Conservation (phyloP, 345 rosid genomes). For the Gossypium anomalum region DNA sequence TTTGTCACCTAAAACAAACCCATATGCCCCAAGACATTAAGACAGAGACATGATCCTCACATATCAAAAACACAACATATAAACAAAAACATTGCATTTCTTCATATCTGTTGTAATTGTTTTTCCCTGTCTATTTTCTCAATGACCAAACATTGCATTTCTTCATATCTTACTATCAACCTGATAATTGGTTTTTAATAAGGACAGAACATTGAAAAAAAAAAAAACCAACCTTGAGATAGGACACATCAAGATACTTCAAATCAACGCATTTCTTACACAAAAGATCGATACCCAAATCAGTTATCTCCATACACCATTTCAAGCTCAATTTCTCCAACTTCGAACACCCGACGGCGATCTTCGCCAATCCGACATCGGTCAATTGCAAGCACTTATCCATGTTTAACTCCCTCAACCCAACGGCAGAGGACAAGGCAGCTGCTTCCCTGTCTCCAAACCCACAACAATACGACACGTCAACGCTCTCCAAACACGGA, state of each 20-base stretch:
- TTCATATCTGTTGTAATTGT: too few species aligned
- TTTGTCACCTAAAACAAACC: conserved; percentile 50
- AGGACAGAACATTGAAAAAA: neutral
- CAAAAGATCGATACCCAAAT: conserved; percentile 77
- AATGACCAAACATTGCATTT: too few species aligned
- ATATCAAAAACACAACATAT: too few species aligned
- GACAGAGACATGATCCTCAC: neutral
- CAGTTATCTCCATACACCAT: conserved; percentile 93
- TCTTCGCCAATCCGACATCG: conserved; percentile 88
- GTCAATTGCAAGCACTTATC: conserved; percentile 74
- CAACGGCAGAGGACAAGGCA: conserved; percentile 55
- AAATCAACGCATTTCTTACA: conserved; percentile 63
- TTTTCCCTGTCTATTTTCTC: too few species aligned
- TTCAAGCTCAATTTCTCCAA: conserved; percentile 77
- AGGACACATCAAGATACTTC: conserved; percentile 72
- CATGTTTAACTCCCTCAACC: conserved; percentile 66
- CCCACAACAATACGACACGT: conserved; percentile 68
- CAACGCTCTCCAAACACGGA: conserved; percentile 51
- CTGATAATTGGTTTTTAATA: too few species aligned
- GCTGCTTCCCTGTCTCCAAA: conserved; percentile 85
- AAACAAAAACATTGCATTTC: too few species aligned
- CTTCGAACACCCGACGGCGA: conserved; percentile 57
- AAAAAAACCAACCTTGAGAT: conserved; percentile 59
- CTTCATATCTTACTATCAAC: neutral
- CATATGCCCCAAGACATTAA: neutral